Evolutionary conservation across 208 protist species (phyloP), one percentile per base, ranked within the genome.

Genomic region (Crithidia brevicula): DNA sequence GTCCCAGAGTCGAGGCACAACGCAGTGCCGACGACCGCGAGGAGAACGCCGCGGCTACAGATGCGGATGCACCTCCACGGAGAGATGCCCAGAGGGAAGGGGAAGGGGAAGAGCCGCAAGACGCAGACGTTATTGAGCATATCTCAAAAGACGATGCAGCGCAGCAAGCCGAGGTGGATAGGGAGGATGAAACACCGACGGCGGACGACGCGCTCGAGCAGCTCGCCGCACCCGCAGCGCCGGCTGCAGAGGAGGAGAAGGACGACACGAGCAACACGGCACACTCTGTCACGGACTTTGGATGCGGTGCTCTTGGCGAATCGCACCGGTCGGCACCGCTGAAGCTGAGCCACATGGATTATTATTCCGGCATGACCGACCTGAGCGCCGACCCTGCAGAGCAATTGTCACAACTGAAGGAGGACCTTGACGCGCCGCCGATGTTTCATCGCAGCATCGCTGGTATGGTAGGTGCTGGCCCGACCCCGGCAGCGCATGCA

Each of bases 401-500:
- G 58, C 43, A 64, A 1, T 4, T 64, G 16, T 18, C 25, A 9
- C 57, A 61, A 30, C 34, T 66, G 52, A 25, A 67, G 6, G 67
- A 65, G 27, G 67, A 73, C 58, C 49, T 47, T 4, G 59, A 73
- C 16, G 67, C 59, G 11, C 59, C 68, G 33, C 59, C 59, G 31
- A 63, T 67, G 51, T 49, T 67, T 18, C 68, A 67, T 10, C 51
- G 54, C 59, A 45, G 40, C 45, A 27, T 15, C 18, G 67, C 58
- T 1, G 30, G 20, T n/a, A 43, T 60, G 0, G 36, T 27, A 0
- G 58, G 25, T 4, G 54, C 38, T n/a, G 67, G 40, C 2, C 54
- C 38, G 7, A 58, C 40, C 38, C 31, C 57, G 16, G 6, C 38
- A 4, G 15, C 36, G n/a, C 33, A 23, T 9, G 22, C 46, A 15